Percentiles rank a stretch among this genome's conserved stretches.
Conservation (phyloP, 805 yeast genomes). For the Candida coleopterorum region DNA sequence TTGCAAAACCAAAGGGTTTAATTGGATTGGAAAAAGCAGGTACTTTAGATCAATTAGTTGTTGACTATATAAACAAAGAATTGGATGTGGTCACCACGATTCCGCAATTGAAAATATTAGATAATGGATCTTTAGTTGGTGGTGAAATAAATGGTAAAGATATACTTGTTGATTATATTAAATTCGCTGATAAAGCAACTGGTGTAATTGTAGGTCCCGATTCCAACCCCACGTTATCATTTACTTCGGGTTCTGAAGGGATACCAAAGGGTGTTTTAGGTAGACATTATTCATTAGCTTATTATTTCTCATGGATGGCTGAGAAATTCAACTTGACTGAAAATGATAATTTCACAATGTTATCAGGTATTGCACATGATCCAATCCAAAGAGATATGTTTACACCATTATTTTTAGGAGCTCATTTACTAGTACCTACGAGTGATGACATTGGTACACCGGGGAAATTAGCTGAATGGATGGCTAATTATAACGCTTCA, state of each 20-base stretch:
- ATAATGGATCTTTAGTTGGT: slow-evolving; percentile 68
- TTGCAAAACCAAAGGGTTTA: slow-evolving; percentile 89
- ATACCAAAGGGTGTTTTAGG: slow-evolving; percentile 98
- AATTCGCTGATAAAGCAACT: slow-evolving; percentile 54
- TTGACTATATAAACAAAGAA: slow-evolving; percentile 68
- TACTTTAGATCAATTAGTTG: slow-evolving; percentile 67
- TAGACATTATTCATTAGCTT: slow-evolving; percentile 93
- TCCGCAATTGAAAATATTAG: slow-evolving; percentile 71
- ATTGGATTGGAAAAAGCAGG: slow-evolving; percentile 93
- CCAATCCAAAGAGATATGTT: slow-evolving; percentile 99
- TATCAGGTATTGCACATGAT: slow-evolving; percentile 98
- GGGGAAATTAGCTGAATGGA: slow-evolving; percentile 96
- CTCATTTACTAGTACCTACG: slow-evolving; percentile 88
- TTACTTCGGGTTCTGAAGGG: slow-evolving; percentile 98
- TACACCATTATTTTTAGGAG: slow-evolving; percentile 95
- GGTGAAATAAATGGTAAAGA: slow-evolving; percentile 45
- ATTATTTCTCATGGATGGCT: slow-evolving; percentile 99
- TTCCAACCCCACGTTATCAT: slow-evolving; percentile 91
- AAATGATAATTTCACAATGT: slow-evolving; percentile 90
- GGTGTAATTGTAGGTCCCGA: slow-evolving; percentile 97
- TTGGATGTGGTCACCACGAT: slow-evolving; percentile 68
- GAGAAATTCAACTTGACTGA: slow-evolving; percentile 71
- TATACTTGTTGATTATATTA: slow-evolving; percentile 43
- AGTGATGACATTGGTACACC: slow-evolving; percentile 98
- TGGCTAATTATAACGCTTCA: slow-evolving; percentile 83